Percentiles rank a stretch among this genome's conserved stretches.
phyloP scores from a whole-genome alignment of 176 grass and related monocot species.

The Hyparrhenia diplandra region DNA sequence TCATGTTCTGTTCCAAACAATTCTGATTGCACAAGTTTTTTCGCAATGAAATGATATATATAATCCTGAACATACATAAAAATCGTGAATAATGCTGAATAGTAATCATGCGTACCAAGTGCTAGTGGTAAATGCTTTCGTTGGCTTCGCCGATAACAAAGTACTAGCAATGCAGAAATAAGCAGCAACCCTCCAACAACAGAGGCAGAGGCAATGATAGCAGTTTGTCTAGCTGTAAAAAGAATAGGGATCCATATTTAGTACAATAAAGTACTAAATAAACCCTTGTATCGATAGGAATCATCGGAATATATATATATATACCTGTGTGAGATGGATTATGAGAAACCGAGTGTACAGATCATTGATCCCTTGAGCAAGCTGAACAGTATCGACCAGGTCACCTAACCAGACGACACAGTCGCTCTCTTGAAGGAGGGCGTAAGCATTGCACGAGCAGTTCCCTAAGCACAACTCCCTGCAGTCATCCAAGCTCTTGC shows the following conservation, averaged over 20 bases:
- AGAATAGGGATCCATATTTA: not conserved
- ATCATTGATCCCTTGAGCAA: not conserved
- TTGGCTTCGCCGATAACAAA: not conserved
- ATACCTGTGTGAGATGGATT: not conserved
- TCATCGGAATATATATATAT: not conserved
- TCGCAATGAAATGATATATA: not conserved
- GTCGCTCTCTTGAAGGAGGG: not conserved
- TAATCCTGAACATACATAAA: not conserved
- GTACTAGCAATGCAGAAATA: not conserved
- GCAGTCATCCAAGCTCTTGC: constrained; percentile 34
- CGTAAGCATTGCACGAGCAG: constrained; percentile 45
- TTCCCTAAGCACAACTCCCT: constrained; percentile 31
- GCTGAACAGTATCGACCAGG: constrained; percentile 34
- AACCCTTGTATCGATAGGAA: not conserved
- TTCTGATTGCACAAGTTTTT: not conserved
- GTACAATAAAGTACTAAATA: not conserved
- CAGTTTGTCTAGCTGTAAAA: not conserved
- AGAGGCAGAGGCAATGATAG: not conserved
- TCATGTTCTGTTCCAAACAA: not conserved
- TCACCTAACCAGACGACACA: constrained; percentile 35
- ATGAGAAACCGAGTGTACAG: constrained; percentile 23
- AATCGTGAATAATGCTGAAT: not conserved
- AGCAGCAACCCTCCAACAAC: not conserved
- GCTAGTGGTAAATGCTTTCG: not conserved
- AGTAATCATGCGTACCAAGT: not conserved